Evolutionary conservation across 306 rosid genomes (phyloP).

Genomic region (Vicia faba): DNA sequence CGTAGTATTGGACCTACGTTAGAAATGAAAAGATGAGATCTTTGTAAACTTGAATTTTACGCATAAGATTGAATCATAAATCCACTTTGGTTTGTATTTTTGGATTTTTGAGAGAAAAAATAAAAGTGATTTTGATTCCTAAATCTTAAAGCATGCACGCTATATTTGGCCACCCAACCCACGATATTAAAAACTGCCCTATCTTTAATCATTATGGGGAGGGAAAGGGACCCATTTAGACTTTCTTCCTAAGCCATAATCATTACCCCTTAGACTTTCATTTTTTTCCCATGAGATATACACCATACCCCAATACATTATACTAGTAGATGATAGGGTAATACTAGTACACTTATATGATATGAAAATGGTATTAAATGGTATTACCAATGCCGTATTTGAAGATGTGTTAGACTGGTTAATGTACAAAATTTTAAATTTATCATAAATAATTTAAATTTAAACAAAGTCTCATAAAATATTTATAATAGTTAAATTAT

Average conservation of each 20-base stretch:
- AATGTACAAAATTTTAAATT: too few species aligned
- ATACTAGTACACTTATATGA: too few species aligned
- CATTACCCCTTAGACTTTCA: conserved; percentile 66
- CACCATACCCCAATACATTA: background rate
- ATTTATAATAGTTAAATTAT: too few species aligned
- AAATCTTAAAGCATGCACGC: conserved; percentile 50
- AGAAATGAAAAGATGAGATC: conserved; percentile 44
- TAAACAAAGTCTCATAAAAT: too few species aligned
- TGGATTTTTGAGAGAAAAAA: conserved; percentile 26
- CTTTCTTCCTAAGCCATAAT: conserved; percentile 88
- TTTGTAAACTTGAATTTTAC: conserved; percentile 75
- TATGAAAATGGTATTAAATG: too few species aligned
- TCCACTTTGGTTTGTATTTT: conserved; percentile 40
- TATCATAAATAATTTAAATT: too few species aligned
- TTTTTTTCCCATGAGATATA: conserved; percentile 20
- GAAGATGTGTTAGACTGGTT: too few species aligned
- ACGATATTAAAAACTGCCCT: conserved; percentile 60
- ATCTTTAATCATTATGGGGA: conserved; percentile 59
- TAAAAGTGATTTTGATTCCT: conserved; percentile 43
- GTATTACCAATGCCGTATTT: too few species aligned
- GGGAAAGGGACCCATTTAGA: conserved; percentile 55
- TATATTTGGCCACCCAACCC: conserved; percentile 61
- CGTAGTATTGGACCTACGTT: conserved; percentile 52
- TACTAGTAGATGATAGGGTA: too few species aligned
- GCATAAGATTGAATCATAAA: conserved; percentile 51